Base-by-base conservation (phyloP, 1,139 yeast species). In the Torulaspora pretoriensis region DNA sequence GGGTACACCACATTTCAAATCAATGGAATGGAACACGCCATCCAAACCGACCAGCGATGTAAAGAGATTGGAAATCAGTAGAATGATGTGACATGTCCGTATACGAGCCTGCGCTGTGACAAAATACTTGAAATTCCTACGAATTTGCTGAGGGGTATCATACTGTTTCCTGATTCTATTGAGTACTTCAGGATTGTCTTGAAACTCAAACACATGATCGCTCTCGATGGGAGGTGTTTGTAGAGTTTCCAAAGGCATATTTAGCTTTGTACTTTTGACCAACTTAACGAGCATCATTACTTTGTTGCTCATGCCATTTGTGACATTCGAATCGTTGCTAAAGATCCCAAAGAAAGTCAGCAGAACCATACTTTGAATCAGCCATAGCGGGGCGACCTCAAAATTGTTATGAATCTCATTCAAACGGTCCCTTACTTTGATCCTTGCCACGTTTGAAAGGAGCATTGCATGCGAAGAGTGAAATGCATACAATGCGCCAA, bases 401-500 rank as follows among this genome's bases (percentile, higher is more conserved):
- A 78, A 77, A 49, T 74, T 75, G 48, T 71, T 72, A 45, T 75
- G 70, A 44, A 77, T 74, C 40, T 74, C 73, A 58, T 86, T 95
- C 67, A 88, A 75, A 56, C 79, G 82, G 51, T 79, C 79, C 59
- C 86, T 94, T 49, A 87, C 82, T 55, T 86, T 82, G 54, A 77
- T 81, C 60, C 92, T 78, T 8, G 95, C 80, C 43, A 88, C 75
- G 61, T 87, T 88, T 67, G 86, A 88, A 44, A 89, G 70, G 16
- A 85, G 72, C 55, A 83, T 73, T 0, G 96, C 85, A 59, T 85
- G 85, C 31, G 81, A 71, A 22, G 86, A 84, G 62, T 89, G 95
- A 65, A 84, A 87, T 1, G 86, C 79, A 58, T 87, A 87, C 23
- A 89, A 70, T 0, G 97, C 96, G 35, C 97, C 97, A 49, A 89